phyloP scores from a whole-genome alignment of 1,139 yeast genomes.

The Pichia sp. region DNA sequence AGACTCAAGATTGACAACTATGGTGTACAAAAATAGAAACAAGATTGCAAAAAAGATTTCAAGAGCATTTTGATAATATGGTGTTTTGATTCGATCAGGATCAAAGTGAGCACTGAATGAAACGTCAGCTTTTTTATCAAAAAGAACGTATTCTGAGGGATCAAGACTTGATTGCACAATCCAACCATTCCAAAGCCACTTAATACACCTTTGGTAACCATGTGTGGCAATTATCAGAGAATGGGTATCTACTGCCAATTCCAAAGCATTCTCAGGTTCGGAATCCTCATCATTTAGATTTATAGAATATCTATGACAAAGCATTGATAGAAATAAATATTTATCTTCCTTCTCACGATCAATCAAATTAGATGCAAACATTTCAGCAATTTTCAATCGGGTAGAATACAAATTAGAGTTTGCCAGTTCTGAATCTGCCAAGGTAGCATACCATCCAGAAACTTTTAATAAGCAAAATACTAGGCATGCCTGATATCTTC shows the following conservation, averaged over 20 bases:
- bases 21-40: conserved; percentile 55
- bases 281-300: conserved; percentile 56
- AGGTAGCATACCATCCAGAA: conserved; percentile 68
- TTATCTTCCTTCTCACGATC: conserved; percentile 53
- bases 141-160: conserved; percentile 61
- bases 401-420: conserved; percentile 58
- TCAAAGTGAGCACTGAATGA: conserved; percentile 61
- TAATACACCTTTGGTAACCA: conserved; percentile 80
- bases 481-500: conserved; percentile 59
- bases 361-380: conserved; percentile 60
- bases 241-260: conserved; percentile 81
- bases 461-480: conserved; percentile 67
- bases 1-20: conserved; percentile 50
- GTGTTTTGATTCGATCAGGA: conserved; percentile 79
- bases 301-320: conserved; percentile 69
- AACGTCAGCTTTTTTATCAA: conserved; percentile 52
- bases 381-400: conserved; percentile 65
- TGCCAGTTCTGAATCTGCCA: conserved; percentile 53
- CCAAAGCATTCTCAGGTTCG: conserved; percentile 64
- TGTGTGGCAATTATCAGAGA: conserved; percentile 66
- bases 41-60: conserved; percentile 64
- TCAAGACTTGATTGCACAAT: conserved; percentile 68
- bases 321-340: conserved; percentile 65
- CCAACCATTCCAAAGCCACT: conserved; percentile 95
- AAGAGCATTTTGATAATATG: conserved; percentile 68